phyloP scores from a whole-genome alignment of 2,329 filamentous ascomycete species.

The Curvularia verruculosa region DNA sequence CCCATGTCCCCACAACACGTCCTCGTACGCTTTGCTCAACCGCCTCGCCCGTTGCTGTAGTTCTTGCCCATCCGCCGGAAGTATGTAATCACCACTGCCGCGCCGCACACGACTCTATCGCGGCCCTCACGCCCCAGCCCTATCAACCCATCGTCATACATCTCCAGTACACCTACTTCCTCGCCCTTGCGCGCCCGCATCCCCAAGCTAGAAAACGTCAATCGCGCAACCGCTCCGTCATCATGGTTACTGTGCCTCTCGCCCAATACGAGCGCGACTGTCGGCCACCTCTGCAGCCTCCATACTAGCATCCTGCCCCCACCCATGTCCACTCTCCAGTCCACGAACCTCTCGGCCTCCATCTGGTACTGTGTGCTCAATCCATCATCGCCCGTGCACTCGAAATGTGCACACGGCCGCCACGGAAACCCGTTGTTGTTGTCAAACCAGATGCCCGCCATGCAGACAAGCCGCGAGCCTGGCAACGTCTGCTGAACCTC shows the following conservation, averaged over 20 bases:
- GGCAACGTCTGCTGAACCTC: neutral
- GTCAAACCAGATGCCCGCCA: conserved; percentile 38
- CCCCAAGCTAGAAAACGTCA: conserved; percentile 38
- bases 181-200: conserved; percentile 35
- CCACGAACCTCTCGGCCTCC: conserved; percentile 41
- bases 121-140: conserved; percentile 20
- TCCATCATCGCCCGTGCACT: neutral
- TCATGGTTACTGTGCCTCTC: conserved; percentile 9
- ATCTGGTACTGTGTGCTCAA: conserved; percentile 23
- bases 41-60: conserved; percentile 21
- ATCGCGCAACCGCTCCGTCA: conserved; percentile 34
- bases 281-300: conserved; percentile 20
- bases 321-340: conserved; percentile 32
- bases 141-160: conserved; percentile 28
- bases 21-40: neutral
- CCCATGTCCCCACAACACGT: neutral
- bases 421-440: conserved; percentile 41
- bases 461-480: neutral
- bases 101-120: conserved; percentile 36
- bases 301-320: conserved; percentile 30
- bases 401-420: conserved; percentile 41
- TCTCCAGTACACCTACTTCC: conserved; percentile 35
- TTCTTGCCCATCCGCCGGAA: conserved; percentile 39
- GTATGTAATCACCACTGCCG: conserved; percentile 36
- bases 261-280: conserved; percentile 13